A percentile compares a stretch with the other conserved stretches of the same genome.
Evolutionary conservation across 805 yeast genomes (phyloP).

Genomic region (Candida gorgasii): DNA sequence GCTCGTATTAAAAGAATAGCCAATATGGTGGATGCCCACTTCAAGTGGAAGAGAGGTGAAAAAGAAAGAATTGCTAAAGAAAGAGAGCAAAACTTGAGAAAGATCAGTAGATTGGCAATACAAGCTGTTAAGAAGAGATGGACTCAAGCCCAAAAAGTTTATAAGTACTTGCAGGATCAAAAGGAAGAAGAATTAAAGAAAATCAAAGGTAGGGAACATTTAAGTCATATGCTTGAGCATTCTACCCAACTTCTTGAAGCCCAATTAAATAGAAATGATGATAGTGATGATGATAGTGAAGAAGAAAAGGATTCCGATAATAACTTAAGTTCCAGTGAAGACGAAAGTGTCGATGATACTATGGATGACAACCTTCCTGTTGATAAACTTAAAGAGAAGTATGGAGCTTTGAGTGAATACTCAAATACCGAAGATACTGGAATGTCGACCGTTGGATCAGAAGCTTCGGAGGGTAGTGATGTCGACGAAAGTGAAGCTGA

Average conservation of each 20-base stretch:
- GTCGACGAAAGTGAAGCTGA: constrained; percentile 18
- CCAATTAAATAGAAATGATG: constrained; percentile 55
- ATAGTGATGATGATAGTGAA: constrained; percentile 19
- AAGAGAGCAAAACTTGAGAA: constrained; percentile 66
- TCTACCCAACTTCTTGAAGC: constrained; percentile 89
- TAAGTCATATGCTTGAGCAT: constrained; percentile 85
- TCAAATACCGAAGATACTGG: constrained; percentile 16
- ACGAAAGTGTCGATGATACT: constrained; percentile 24
- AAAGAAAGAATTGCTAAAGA: constrained; percentile 79
- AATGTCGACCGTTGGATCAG: constrained; percentile 21
- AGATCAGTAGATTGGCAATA: constrained; percentile 77
- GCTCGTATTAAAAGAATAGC: constrained; percentile 74
- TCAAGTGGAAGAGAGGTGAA: constrained; percentile 83
- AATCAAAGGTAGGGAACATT: constrained; percentile 80
- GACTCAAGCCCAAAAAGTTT: constrained; percentile 85
- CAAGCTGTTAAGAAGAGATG: constrained; percentile 88
- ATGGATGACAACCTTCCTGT: constrained; percentile 45
- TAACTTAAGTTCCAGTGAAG: constrained; percentile 16
- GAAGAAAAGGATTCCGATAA: constrained; percentile 23
- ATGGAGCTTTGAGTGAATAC: constrained; percentile 40
- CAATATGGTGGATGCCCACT: constrained; percentile 81
- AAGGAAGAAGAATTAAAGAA: constrained; percentile 79
- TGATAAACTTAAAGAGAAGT: constrained; percentile 58
- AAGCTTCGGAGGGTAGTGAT: too few relatives aligned
- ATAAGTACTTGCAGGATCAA: constrained; percentile 67